Conservation (phyloP, 1,139 yeast species). For the Cylindricascospora bacillispora region DNA sequence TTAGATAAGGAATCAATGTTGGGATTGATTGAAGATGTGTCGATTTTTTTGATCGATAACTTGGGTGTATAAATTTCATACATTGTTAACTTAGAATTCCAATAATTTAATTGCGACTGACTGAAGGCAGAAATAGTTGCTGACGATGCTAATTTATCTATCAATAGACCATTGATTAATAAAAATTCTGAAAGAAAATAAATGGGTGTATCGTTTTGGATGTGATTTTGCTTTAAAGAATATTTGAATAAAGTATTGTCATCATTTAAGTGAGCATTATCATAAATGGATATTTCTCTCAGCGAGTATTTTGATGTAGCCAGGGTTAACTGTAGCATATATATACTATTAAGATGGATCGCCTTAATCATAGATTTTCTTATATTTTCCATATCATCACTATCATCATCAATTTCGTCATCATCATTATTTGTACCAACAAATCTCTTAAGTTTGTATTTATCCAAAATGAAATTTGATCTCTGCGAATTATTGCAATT, state of each 20-base stretch:
- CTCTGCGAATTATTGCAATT: slow-evolving; percentile 27
- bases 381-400: slow-evolving; percentile 10
- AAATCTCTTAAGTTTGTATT: slow-evolving; percentile 36
- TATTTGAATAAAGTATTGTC: slow-evolving; percentile 43
- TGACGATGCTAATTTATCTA: slow-evolving; percentile 15
- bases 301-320: slow-evolving; percentile 38
- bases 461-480: slow-evolving; percentile 36
- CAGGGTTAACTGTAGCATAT: slow-evolving; percentile 34
- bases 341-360: slow-evolving; percentile 38
- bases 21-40: no score
- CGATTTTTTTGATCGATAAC: no score
- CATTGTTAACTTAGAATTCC: slow-evolving; percentile 34
- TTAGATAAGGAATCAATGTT: no score
- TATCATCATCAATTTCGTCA: slow-evolving; percentile 1
- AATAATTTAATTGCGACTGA: slow-evolving; percentile 28
- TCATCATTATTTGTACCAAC: slow-evolving; percentile 12
- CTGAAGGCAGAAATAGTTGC: slow-evolving; percentile 6
- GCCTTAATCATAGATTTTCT: slow-evolving; percentile 30
- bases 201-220: slow-evolving; percentile 23
- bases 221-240: slow-evolving; percentile 39
- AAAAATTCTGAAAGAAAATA: slow-evolving; percentile 71
- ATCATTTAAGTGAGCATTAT: slow-evolving; percentile 13
- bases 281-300: slow-evolving; percentile 7
- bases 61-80: slow-evolving; percentile 7
- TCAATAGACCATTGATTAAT: slow-evolving; percentile 43